A percentile compares a stretch with the other conserved stretches of the same genome.
Conservation (phyloP, 2,329 filamentous ascomycete species). For the Fusarium siculi region DNA sequence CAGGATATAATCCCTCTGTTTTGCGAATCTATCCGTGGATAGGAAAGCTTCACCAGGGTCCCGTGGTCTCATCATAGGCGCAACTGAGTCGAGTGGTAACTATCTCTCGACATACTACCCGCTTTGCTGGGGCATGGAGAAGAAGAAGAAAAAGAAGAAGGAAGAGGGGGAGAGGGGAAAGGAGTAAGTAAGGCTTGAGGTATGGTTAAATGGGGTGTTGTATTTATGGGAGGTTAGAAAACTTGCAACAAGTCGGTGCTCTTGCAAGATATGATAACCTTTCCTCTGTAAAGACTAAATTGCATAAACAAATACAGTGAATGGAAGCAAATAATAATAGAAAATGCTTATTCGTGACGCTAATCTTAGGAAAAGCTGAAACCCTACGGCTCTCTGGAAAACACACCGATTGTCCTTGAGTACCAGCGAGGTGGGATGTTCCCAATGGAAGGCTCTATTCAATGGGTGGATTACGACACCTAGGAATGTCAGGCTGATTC, state of each 20-base stretch:
- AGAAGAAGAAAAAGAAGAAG: background rate
- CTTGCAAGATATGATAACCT: background rate
- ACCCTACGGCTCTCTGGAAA: background rate
- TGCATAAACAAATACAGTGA: background rate
- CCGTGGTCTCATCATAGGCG: background rate
- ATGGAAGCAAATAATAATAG: background rate
- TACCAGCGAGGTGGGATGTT: background rate
- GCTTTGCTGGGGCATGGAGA: background rate
- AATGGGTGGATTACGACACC: background rate
- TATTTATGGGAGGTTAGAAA: background rate
- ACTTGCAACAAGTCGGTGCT: background rate
- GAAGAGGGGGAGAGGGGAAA: background rate
- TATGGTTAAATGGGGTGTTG: background rate
- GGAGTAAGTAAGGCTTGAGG: background rate
- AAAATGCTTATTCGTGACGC: background rate
- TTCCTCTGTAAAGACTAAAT: background rate
- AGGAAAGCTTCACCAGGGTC: background rate
- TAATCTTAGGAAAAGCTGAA: background rate
- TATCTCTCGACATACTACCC: background rate
- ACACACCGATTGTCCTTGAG: background rate
- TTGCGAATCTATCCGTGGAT: background rate
- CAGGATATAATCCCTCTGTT: background rate
- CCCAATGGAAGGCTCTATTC: background rate
- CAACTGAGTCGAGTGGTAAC: background rate
- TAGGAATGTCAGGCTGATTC: background rate